Evolutionary conservation across 225 moss, liverwort and hornwort species (phyloP).

Genomic region (Thuidium tamariscinum): DNA sequence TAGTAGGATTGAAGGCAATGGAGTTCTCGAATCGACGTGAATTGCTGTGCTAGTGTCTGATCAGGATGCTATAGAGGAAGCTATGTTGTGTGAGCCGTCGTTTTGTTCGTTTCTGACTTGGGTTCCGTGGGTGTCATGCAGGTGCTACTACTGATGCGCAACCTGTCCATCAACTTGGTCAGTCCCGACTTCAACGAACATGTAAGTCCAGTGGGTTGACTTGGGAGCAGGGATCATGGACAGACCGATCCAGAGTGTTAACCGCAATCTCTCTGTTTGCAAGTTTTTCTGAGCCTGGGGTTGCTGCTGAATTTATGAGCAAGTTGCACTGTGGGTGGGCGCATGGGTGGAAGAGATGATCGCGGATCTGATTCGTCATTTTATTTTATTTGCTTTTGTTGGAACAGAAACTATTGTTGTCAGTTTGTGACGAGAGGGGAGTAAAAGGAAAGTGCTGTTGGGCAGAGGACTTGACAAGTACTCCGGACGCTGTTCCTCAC

Average conservation of each 20-base stretch:
- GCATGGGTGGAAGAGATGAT: neutral
- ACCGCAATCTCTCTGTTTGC: neutral
- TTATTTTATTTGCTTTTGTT: neutral
- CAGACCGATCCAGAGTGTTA: neutral
- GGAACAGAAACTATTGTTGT: slow-evolving; percentile 31
- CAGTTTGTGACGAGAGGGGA: slow-evolving; percentile 28
- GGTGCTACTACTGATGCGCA: slow-evolving; percentile 85
- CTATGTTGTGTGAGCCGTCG: neutral
- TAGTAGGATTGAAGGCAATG: neutral
- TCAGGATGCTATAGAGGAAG: neutral
- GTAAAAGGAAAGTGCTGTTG: slow-evolving; percentile 12
- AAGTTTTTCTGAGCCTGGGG: neutral
- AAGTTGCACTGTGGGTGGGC: neutral
- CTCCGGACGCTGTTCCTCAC: slow-evolving; percentile 1
- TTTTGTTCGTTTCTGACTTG: neutral
- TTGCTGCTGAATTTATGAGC: neutral
- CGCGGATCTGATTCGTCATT: neutral
- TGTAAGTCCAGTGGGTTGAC: slow-evolving; percentile 8
- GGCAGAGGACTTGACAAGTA: slow-evolving; percentile 16
- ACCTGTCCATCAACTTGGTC: slow-evolving; percentile 71
- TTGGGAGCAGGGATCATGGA: neutral
- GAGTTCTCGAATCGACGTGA: neutral
- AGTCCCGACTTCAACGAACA: slow-evolving; percentile 63
- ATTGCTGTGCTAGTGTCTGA: neutral
- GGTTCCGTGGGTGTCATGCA: neutral